A percentile compares a stretch with the other conserved stretches of the same genome.
phyloP scores from a whole-genome alignment of 108 stramenopile species.

The Chaetoceros tenuissimus region DNA sequence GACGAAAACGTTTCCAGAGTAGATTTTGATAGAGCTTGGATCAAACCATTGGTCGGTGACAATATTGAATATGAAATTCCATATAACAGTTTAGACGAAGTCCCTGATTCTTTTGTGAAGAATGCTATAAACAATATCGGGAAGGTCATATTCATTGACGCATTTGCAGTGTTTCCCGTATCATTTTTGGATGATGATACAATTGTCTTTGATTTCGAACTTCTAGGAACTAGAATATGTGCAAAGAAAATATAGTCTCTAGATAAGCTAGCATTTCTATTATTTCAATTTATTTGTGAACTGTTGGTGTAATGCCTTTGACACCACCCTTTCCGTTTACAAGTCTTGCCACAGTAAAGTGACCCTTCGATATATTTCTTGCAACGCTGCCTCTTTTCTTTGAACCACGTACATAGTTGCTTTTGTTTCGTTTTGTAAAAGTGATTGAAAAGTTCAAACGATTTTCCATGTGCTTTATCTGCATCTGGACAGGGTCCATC shows the following conservation, averaged over 20 bases:
- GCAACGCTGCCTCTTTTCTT: too few species aligned
- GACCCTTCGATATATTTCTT: too few species aligned
- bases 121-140: conserved; percentile 38
- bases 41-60: conserved; percentile 11
- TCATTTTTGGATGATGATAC: conserved; percentile 55
- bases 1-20: conserved; percentile 46
- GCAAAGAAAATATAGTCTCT: conserved; percentile 48
- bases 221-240: conserved; percentile 66
- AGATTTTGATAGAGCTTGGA: conserved; percentile 70
- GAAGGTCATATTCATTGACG: conserved; percentile 40
- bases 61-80: conserved; percentile 20
- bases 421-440: too few species aligned
- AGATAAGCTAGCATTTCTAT: too few species aligned
- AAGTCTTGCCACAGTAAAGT: too few species aligned
- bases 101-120: conserved; percentile 45
- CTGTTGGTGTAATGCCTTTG: too few species aligned
- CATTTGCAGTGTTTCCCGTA: conserved; percentile 66
- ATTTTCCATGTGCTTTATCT: too few species aligned
- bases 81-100: conserved; percentile 28
- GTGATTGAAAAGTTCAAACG: too few species aligned
- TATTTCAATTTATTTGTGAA: too few species aligned
- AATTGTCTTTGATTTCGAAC: conserved; percentile 77
- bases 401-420: too few species aligned
- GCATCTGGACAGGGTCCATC: too few species aligned
- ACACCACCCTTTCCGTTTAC: too few species aligned